phyloP scores from a whole-genome alignment of 1,284 basidiomycete species.

The Apiotrichum gracile region DNA sequence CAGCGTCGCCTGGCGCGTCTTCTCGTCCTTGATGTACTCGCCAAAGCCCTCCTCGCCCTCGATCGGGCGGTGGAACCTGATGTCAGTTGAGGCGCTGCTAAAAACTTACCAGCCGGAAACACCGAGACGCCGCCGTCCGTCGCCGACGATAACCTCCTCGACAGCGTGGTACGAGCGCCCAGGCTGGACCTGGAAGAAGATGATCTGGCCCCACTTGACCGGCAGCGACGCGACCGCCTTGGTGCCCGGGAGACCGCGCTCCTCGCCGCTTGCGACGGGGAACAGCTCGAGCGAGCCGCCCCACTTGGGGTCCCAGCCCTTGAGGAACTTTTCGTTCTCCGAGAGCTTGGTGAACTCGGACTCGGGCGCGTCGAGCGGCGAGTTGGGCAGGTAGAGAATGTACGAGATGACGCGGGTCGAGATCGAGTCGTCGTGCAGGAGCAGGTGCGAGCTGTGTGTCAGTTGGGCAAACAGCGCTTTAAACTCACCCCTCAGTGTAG shows the following conservation, averaged over 20 bases:
- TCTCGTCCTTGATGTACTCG: constrained; percentile 56
- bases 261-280: constrained; percentile 52
- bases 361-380: constrained; percentile 53
- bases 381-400: constrained; percentile 94
- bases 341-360: constrained; percentile 24
- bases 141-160: constrained; percentile 85
- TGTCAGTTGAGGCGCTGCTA: background rate
- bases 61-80: constrained; percentile 74
- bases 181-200: constrained; percentile 79
- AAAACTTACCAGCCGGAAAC: constrained; percentile 74
- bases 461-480: background rate
- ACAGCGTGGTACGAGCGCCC: constrained; percentile 93
- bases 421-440: constrained; percentile 98
- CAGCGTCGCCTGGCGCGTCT: constrained; percentile 64
- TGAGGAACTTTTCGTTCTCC: constrained; percentile 39
- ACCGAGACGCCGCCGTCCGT: constrained; percentile 68
- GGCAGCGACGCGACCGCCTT: constrained; percentile 38
- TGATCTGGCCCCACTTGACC: constrained; percentile 87
- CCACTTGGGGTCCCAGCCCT: constrained; percentile 70
- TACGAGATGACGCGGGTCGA: constrained; percentile 91
- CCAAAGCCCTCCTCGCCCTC: constrained; percentile 84
- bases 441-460: constrained; percentile 63
- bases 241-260: constrained; percentile 40
- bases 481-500: constrained; percentile 60
- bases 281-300: constrained; percentile 96